Evolutionary conservation across 2,329 filamentous ascomycete species (phyloP).

Genomic region (Exophiala sideris): DNA sequence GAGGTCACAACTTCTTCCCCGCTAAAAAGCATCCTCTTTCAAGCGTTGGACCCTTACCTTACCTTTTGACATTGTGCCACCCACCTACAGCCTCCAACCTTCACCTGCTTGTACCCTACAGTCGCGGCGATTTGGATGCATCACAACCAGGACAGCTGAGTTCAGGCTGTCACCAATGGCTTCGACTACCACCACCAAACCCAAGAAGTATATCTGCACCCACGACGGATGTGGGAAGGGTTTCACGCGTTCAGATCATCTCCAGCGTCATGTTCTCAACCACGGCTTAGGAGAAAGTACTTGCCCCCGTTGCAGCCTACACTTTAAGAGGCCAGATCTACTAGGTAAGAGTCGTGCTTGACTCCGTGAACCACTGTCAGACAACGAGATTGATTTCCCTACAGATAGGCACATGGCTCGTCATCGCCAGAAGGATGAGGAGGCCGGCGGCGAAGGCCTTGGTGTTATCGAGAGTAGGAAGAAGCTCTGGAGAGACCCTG

Average conservation of each 20-base stretch:
- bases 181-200: background rate
- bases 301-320: constrained; percentile 57
- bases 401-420: constrained; percentile 57
- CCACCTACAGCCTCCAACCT: no score
- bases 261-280: constrained; percentile 54
- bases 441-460: constrained; percentile 47
- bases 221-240: constrained; percentile 46
- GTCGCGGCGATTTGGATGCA: background rate
- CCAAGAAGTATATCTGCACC: constrained; percentile 13
- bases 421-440: constrained; percentile 51
- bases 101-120: background rate
- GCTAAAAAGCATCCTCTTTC: no score
- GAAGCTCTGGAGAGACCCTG: constrained; percentile 46
- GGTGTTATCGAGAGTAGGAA: constrained; percentile 51
- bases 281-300: constrained; percentile 54
- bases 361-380: no score
- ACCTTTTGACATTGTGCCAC: no score
- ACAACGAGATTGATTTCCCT: constrained; percentile 25
- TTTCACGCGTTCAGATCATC: constrained; percentile 58
- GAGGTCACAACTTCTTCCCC: no score
- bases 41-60: no score
- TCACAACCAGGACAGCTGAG: background rate
- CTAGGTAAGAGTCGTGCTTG: constrained; percentile 43
- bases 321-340: constrained; percentile 60
- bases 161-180: background rate